phyloP scores from a whole-genome alignment of 164 flowering plant species.

The grape (Vitis vinifera) region DNA sequence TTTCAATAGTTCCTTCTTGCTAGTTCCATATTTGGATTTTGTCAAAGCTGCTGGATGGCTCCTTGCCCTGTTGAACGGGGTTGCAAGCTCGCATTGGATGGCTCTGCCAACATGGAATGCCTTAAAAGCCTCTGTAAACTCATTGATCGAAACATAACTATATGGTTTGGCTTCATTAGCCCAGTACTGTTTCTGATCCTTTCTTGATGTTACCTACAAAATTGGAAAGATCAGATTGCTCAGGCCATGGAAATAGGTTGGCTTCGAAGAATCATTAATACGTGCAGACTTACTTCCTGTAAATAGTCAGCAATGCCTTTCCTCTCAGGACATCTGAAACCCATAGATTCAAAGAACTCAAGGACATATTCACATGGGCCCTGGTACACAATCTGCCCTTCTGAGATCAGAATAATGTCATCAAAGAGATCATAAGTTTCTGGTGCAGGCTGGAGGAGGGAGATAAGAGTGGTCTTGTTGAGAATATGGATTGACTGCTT shows the following conservation, averaged over 20 bases:
- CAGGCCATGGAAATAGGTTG: background rate
- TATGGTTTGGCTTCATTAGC: slow-evolving; percentile 26
- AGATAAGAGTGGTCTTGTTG: slow-evolving; percentile 31
- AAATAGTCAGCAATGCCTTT: slow-evolving; percentile 48
- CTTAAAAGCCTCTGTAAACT: slow-evolving; percentile 46
- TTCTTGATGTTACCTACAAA: slow-evolving; percentile 5
- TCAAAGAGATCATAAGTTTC: slow-evolving; percentile 51
- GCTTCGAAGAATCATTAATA: background rate
- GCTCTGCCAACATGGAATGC: slow-evolving; percentile 42
- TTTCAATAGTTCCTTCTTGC: slow-evolving; percentile 35
- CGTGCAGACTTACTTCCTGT: slow-evolving; percentile 33
- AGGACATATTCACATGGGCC: slow-evolving; percentile 37
- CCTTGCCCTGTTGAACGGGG: slow-evolving; percentile 38
- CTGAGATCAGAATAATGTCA: slow-evolving; percentile 39
- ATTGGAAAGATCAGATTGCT: background rate
- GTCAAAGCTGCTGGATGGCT: slow-evolving; percentile 50
- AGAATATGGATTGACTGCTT: slow-evolving; percentile 32
- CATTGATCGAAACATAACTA: slow-evolving; percentile 35
- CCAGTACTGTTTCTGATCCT: slow-evolving; percentile 47
- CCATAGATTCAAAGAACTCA: slow-evolving; percentile 35
- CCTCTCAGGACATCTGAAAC: slow-evolving; percentile 10
- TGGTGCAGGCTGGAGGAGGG: slow-evolving; percentile 56
- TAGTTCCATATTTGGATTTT: slow-evolving; percentile 35
- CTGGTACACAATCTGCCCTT: slow-evolving; percentile 40
- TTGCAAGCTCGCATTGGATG: slow-evolving; percentile 31